Evolutionary conservation across 2,329 filamentous ascomycete genomes (phyloP).

Genomic region (Aspergillus piperis): DNA sequence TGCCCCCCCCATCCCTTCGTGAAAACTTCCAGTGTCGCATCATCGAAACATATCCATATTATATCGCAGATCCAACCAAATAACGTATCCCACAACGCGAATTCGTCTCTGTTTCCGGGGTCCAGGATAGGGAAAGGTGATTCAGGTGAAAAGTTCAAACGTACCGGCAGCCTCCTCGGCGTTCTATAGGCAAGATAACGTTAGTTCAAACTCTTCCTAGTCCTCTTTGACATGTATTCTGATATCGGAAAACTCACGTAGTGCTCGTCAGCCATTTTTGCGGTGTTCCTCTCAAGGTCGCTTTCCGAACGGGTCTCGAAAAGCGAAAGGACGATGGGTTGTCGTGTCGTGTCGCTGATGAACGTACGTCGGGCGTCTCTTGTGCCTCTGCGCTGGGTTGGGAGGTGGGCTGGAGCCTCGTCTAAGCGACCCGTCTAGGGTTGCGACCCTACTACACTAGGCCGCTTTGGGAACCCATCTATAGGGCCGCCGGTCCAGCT

Average conservation of each 20-base stretch:
- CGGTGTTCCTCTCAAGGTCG: slow-evolving; percentile 48
- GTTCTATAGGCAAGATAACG: slow-evolving; percentile 62
- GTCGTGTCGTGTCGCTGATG: slow-evolving; percentile 42
- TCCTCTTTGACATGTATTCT: neutral
- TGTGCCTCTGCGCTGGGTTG: slow-evolving; percentile 32
- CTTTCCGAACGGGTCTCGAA: slow-evolving; percentile 49
- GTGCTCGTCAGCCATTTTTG: slow-evolving; percentile 84
- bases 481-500: slow-evolving; percentile 12
- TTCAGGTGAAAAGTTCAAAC: slow-evolving; percentile 33
- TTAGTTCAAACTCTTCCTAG: slow-evolving; percentile 36
- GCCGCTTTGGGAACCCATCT: slow-evolving; percentile 21
- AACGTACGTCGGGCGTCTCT: slow-evolving; percentile 30
- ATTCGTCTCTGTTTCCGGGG: slow-evolving; percentile 6
- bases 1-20: slow-evolving; percentile 3
- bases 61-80: slow-evolving; percentile 6
- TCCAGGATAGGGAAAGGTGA: slow-evolving; percentile 16
- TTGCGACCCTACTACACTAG: slow-evolving; percentile 42
- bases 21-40: neutral
- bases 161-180: slow-evolving; percentile 89
- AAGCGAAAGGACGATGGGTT: slow-evolving; percentile 46
- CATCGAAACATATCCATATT: slow-evolving; percentile 19
- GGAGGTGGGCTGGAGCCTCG: slow-evolving; percentile 43
- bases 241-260: slow-evolving; percentile 67
- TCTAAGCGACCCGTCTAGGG: slow-evolving; percentile 46
- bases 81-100: slow-evolving; percentile 3